Percentiles rank a stretch among this genome's conserved stretches.
Evolutionary conservation across 768 basidiomycete genomes (phyloP).

Genomic region (Stropharia rugosoannulata): DNA sequence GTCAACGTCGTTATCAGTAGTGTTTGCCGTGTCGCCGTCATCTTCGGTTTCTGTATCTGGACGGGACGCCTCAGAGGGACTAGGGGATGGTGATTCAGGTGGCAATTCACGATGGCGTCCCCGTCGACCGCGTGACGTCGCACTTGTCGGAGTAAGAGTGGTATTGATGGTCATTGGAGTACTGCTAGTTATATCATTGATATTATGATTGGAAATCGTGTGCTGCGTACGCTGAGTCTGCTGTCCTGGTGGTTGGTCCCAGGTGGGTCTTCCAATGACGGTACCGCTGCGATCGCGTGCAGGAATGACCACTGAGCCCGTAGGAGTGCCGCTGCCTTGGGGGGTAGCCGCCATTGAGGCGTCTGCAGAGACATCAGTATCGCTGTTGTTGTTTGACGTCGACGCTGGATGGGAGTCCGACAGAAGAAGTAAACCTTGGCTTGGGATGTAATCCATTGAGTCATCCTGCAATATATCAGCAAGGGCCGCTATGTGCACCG

Average conservation of each 20-base stretch:
- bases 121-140: constrained; percentile 15
- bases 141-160: constrained; percentile 12
- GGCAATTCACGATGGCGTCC: constrained; percentile 27
- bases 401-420: constrained; percentile 15
- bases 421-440: constrained; percentile 13
- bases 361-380: constrained; percentile 63
- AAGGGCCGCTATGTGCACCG: constrained; percentile 3
- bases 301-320: constrained; percentile 57
- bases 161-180: constrained; percentile 4
- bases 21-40: constrained; percentile 30
- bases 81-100: constrained; percentile 41
- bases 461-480: constrained; percentile 21
- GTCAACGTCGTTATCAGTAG: constrained; percentile 40
- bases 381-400: constrained; percentile 42
- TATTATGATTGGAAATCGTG: background rate
- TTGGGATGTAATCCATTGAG: constrained; percentile 25
- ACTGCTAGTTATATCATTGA: constrained; percentile 5
- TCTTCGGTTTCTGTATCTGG: constrained; percentile 81
- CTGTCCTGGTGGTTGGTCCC: constrained; percentile 41
- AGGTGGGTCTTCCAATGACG: constrained; percentile 62
- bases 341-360: constrained; percentile 62
- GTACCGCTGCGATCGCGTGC: constrained; percentile 74
- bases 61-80: constrained; percentile 47
- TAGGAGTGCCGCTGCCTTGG: constrained; percentile 56
- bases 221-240: background rate